Evolutionary conservation across 192 early-diverging fungal genomes (phyloP), one percentile per base, ranked within the genome.

Genomic region (Chytriomyces sp.): DNA sequence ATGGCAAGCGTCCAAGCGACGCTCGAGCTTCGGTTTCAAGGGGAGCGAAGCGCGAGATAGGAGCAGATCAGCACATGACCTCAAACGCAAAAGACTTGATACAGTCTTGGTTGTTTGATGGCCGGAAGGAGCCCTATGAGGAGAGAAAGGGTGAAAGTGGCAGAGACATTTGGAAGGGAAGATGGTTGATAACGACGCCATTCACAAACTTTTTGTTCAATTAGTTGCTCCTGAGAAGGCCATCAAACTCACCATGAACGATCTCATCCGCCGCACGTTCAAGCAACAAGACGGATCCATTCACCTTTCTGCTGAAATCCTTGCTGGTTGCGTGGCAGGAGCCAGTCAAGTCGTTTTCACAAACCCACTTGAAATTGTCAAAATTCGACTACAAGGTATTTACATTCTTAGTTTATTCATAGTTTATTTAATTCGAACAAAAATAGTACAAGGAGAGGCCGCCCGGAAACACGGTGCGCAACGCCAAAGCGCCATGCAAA

Each of bases 181-280:
- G n/a, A n/a, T n/a, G n/a, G n/a, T n/a, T n/a, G n/a, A n/a, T 49
- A 49, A 49, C 14, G 1, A 49, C 44, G 38, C 37, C 3, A 12
- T 33, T 61, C 31, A 54, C 22, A 59, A 53, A 56, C 37, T 55
- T 39, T 60, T 44, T n/a, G 59, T 62, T 34, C 8, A 39, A 6
- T 90, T 91, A 77, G 96, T 99, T 54, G 96, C 96, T 4, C 96
- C 96, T 5, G 96, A 99, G 75, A 96, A 99, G 78, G 96, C 96
- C 37, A 96, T 98, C 81, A 98, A 98, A 81, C 77, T 98, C 75
- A 96, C 96, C 5, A 89, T 98, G 75, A 98, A 98, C 84, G 95
- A 96, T 75, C 84, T 94, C 65, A 90, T 96, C 10, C 85, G 96
- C 61, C 78, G 84, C 8, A 80, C 87, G 26, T 72, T 93, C 1